phyloP scores from a whole-genome alignment of 2,329 filamentous ascomycete species.

The Periconia digitata region DNA sequence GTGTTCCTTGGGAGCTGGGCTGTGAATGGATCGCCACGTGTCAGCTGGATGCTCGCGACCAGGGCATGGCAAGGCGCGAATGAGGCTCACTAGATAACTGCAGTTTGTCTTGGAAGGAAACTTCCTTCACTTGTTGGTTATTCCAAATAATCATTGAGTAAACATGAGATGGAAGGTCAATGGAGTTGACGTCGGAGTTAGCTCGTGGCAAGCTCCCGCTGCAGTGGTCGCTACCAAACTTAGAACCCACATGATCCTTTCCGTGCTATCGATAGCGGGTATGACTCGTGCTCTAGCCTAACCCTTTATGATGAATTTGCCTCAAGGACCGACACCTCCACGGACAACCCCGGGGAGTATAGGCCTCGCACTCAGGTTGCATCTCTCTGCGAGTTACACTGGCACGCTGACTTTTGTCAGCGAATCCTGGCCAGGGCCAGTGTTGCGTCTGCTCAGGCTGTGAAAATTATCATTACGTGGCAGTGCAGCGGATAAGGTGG shows the following conservation, averaged over 20 bases:
- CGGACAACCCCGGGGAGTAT: neutral
- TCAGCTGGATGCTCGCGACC: neutral
- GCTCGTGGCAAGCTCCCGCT: neutral
- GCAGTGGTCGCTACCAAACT: neutral
- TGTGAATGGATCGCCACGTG: neutral
- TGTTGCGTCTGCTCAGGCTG: neutral
- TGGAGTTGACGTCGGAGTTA: neutral
- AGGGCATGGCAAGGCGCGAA: neutral
- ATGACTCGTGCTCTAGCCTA: neutral
- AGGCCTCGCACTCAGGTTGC: neutral
- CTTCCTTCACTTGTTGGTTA: no score
- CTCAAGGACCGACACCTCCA: neutral
- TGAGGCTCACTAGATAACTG: neutral
- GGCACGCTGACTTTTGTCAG: neutral
- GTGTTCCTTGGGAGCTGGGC: neutral
- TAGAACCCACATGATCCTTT: neutral
- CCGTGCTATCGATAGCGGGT: neutral
- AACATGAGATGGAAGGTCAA: neutral
- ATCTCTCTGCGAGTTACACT: no score
- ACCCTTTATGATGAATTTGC: neutral
- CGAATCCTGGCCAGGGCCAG: neutral
- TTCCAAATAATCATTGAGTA: neutral
- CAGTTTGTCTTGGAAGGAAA: no score
- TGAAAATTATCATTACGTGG: conserved; percentile 1
- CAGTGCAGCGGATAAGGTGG: neutral